A percentile compares a stretch with the other conserved stretches of the same genome.
phyloP scores from a whole-genome alignment of 2,329 filamentous ascomycete genomes.

The Botrytis porri region DNA sequence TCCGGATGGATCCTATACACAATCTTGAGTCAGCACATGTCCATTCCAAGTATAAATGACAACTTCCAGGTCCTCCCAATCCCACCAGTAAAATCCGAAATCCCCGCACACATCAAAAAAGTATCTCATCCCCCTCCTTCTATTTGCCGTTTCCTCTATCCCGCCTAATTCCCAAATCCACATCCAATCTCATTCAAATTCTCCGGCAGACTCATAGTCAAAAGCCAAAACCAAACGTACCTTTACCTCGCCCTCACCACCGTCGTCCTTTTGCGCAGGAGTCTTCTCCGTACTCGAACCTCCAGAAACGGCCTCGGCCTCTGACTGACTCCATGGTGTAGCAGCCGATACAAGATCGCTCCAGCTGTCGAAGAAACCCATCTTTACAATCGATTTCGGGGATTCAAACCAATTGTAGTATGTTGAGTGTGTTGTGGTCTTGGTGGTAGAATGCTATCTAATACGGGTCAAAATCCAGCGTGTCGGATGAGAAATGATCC shows the following conservation, averaged over 20 bases:
- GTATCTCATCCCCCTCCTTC: not conserved
- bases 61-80: not conserved
- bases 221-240: slow-evolving; percentile 12
- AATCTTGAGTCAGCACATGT: not conserved
- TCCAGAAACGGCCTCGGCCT: slow-evolving; percentile 53
- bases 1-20: slow-evolving; percentile 27
- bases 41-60: not conserved
- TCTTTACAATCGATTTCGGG: slow-evolving; percentile 38
- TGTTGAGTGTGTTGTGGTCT: slow-evolving; percentile 19
- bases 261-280: slow-evolving; percentile 48
- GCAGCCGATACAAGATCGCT: slow-evolving; percentile 63
- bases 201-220: not conserved
- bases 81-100: not conserved
- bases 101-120: slow-evolving; percentile 12
- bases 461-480: slow-evolving; percentile 17
- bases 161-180: not conserved
- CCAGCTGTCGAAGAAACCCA: slow-evolving; percentile 66
- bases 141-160: not conserved
- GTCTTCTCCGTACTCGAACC: slow-evolving; percentile 40
- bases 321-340: slow-evolving; percentile 61
- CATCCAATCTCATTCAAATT: not conserved
- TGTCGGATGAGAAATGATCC: slow-evolving; percentile 22
- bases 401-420: slow-evolving; percentile 21
- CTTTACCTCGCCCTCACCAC: slow-evolving; percentile 42
- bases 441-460: slow-evolving; percentile 10